Percentiles rank a stretch among this genome's conserved stretches.
phyloP scores from a whole-genome alignment of 805 yeast species.

The Candida chilensis region DNA sequence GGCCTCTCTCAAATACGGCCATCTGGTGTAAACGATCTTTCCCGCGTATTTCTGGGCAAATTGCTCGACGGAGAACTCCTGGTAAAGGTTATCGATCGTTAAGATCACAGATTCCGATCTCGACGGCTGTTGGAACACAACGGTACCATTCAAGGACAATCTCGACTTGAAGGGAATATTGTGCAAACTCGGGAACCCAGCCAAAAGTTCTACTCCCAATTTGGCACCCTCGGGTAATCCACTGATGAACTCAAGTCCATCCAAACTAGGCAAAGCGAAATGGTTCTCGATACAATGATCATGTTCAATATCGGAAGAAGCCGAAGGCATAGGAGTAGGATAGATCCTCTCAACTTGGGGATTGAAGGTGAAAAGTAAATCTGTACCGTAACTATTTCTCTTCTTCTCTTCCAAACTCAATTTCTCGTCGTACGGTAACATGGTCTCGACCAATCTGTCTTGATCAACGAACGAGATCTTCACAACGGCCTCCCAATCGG shows the following conservation, averaged over 20 bases:
- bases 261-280: conserved; percentile 43
- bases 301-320: conserved; percentile 69
- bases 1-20: conserved; percentile 90
- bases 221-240: conserved; percentile 63
- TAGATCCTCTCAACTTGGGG: conserved; percentile 65
- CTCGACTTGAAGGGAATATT: conserved; percentile 54
- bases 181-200: conserved; percentile 84
- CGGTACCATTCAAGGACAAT: conserved; percentile 53
- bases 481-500: conserved; percentile 97
- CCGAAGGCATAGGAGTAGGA: conserved; percentile 68
- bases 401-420: conserved; percentile 60
- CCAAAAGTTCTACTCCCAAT: conserved; percentile 61
- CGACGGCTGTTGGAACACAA: conserved; percentile 80
- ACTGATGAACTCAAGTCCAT: conserved; percentile 25
- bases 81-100: conserved; percentile 44
- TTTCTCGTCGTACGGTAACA: conserved; percentile 54
- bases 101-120: conserved; percentile 76
- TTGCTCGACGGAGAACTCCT: conserved; percentile 49
- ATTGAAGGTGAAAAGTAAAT: conserved; percentile 60
- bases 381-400: conserved; percentile 71
- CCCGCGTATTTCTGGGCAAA: conserved; percentile 56
- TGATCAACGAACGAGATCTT: conserved; percentile 88
- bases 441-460: conserved; percentile 58
- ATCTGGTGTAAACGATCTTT: conserved; percentile 61
- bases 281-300: conserved; percentile 66